These are phyloP conservation scores for Eucalyptus camaldulensis DNA, from an alignment of 345 rosid species.

Conservation along the genomic window DNA sequence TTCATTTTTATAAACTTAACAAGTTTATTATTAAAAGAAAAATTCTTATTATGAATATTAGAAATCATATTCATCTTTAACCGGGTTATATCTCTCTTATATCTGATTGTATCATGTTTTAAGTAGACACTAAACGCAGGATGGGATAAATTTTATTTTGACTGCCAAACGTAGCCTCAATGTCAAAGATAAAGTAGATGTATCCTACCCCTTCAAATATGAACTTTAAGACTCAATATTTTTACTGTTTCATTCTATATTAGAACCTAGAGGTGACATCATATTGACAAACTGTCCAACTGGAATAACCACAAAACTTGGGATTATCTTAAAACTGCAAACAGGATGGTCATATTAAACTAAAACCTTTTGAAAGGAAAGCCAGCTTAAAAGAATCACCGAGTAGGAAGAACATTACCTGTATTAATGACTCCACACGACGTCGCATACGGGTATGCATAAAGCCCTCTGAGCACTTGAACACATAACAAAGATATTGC, in stretches of 20 bases:
- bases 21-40: too few species aligned
- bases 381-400: not conserved
- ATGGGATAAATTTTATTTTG: too few species aligned
- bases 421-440: slow-evolving; percentile 83
- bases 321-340: not conserved
- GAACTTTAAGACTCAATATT: not conserved
- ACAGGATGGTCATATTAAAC: not conserved
- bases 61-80: too few species aligned
- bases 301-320: not conserved
- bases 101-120: too few species aligned
- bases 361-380: not conserved
- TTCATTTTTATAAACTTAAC: too few species aligned
- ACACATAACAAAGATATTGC: not conserved
- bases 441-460: slow-evolving; percentile 97
- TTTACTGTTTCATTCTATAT: not conserved
- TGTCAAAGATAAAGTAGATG: not conserved
- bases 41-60: too few species aligned
- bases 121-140: too few species aligned
- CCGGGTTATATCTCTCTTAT: too few species aligned
- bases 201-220: not conserved
- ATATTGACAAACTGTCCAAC: not conserved
- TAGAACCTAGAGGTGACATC: not conserved
- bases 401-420: slow-evolving; percentile 23
- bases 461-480: slow-evolving; percentile 85
- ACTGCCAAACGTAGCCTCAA: not conserved